phyloP scores from a whole-genome alignment of 306 rosid genomes.

The Senna siamea region DNA sequence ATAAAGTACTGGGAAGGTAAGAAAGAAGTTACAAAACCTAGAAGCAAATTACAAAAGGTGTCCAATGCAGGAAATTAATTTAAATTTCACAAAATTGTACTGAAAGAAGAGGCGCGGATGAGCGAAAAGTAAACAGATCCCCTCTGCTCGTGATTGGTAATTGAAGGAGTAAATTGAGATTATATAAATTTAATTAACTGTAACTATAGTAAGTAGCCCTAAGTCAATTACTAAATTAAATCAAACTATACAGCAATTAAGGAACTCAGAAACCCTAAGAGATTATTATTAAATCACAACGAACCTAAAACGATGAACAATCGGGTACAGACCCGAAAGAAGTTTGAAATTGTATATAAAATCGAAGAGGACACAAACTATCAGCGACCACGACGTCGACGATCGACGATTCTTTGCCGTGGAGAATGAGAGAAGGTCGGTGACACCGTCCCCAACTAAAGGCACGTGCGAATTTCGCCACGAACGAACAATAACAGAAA shows the following conservation, averaged over 20 bases:
- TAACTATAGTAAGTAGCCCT: constrained; percentile 23
- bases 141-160: constrained; percentile 13
- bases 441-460: constrained; percentile 20
- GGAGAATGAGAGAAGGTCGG: constrained; percentile 29
- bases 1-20: too few relatives aligned
- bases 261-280: constrained; percentile 7
- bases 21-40: too few relatives aligned
- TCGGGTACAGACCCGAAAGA: background rate
- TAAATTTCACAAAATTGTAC: too few relatives aligned
- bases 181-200: constrained; percentile 36
- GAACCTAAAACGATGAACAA: constrained; percentile 16
- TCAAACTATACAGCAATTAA: constrained; percentile 5
- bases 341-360: background rate
- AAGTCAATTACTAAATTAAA: background rate
- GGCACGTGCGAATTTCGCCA: constrained; percentile 36
- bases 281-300: background rate
- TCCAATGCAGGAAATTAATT: too few relatives aligned
- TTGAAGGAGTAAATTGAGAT: constrained; percentile 20
- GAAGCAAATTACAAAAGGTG: too few relatives aligned
- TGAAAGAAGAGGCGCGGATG: background rate
- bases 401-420: constrained; percentile 21
- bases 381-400: background rate
- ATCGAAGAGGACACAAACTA: background rate
- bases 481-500: constrained; percentile 5
- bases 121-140: constrained; percentile 28